phyloP scores from a whole-genome alignment of 805 yeast genomes.

The Torulaspora maleeae region DNA sequence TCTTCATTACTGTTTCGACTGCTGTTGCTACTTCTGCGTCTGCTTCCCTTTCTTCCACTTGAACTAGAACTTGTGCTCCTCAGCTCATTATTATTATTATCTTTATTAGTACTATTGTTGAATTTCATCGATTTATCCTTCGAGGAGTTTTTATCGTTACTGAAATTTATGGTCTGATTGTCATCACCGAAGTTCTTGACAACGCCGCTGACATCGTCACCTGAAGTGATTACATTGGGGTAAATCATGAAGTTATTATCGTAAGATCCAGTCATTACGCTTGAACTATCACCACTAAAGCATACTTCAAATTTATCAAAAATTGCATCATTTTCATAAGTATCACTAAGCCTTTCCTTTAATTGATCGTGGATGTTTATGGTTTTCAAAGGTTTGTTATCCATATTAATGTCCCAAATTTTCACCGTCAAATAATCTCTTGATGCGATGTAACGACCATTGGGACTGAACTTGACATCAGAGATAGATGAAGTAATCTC shows the following conservation, averaged over 20 bases:
- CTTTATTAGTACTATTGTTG: constrained; percentile 8
- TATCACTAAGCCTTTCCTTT: constrained; percentile 89
- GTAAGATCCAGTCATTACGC: constrained; percentile 95
- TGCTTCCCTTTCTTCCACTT: constrained; percentile 10
- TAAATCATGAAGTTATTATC: constrained; percentile 96
- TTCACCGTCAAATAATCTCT: constrained; percentile 97
- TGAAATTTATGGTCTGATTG: constrained; percentile 9
- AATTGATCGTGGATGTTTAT: constrained; percentile 94
- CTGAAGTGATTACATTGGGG: constrained; percentile 64
- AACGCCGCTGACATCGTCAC: constrained; percentile 18
- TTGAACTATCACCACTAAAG: constrained; percentile 86
- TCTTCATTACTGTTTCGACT: constrained; percentile 9
- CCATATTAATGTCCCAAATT: constrained; percentile 98
- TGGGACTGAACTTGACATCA: constrained; percentile 85
- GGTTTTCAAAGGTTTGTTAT: constrained; percentile 87
- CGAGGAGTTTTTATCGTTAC: constrained; percentile 4
- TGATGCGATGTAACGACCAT: constrained; percentile 93
- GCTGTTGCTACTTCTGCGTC: constrained; percentile 10
- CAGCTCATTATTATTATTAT: constrained; percentile 8
- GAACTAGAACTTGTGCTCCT: constrained; percentile 6
- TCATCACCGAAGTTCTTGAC: constrained; percentile 14
- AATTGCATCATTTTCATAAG: constrained; percentile 97
- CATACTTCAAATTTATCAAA: constrained; percentile 97
- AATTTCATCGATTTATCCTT: constrained; percentile 14
- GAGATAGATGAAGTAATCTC: constrained; percentile 93